A percentile compares a stretch with the other conserved stretches of the same genome.
Conservation (phyloP, 352 stramenopile species). For the Pythium biforme region DNA sequence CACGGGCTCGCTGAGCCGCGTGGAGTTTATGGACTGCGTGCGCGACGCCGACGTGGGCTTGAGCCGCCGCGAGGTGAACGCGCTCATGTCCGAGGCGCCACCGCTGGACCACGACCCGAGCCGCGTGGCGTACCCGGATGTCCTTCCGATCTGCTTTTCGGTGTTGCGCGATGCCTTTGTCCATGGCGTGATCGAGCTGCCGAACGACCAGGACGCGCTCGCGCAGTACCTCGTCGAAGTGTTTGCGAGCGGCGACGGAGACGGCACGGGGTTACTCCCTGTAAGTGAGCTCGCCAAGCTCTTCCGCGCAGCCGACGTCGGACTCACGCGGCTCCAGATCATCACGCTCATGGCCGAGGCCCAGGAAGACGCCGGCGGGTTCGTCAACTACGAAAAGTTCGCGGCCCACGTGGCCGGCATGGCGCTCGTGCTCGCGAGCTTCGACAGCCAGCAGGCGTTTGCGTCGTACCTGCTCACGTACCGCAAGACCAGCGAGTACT, state of each 20-base stretch:
- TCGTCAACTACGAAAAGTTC: slow-evolving; percentile 78
- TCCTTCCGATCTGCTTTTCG: slow-evolving; percentile 62
- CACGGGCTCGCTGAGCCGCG: slow-evolving; percentile 36
- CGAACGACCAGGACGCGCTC: slow-evolving; percentile 64
- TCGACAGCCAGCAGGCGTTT: slow-evolving; percentile 65
- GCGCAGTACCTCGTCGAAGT: slow-evolving; percentile 72
- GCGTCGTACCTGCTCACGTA: slow-evolving; percentile 59
- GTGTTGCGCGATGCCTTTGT: slow-evolving; percentile 54
- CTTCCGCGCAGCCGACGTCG: slow-evolving; percentile 59
- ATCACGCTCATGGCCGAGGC: slow-evolving; percentile 65
- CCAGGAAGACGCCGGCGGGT: slow-evolving; percentile 72
- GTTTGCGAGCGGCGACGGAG: slow-evolving; percentile 65
- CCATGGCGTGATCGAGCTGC: slow-evolving; percentile 56
- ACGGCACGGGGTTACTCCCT: slow-evolving; percentile 60
- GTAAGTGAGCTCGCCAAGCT: slow-evolving; percentile 58
- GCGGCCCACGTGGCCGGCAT: slow-evolving; percentile 62
- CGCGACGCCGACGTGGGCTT: slow-evolving; percentile 70
- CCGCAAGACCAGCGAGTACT: slow-evolving; percentile 75
- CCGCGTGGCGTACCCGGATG: slow-evolving; percentile 47
- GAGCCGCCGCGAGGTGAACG: slow-evolving; percentile 70
- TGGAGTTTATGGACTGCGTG: slow-evolving; percentile 68
- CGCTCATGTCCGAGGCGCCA: slow-evolving; percentile 65
- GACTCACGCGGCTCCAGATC: slow-evolving; percentile 77
- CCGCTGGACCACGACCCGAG: slow-evolving; percentile 29
- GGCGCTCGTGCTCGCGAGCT: slow-evolving; percentile 61